phyloP scores from a whole-genome alignment of 805 yeast genomes.

The Isabelozyma rhagii region DNA sequence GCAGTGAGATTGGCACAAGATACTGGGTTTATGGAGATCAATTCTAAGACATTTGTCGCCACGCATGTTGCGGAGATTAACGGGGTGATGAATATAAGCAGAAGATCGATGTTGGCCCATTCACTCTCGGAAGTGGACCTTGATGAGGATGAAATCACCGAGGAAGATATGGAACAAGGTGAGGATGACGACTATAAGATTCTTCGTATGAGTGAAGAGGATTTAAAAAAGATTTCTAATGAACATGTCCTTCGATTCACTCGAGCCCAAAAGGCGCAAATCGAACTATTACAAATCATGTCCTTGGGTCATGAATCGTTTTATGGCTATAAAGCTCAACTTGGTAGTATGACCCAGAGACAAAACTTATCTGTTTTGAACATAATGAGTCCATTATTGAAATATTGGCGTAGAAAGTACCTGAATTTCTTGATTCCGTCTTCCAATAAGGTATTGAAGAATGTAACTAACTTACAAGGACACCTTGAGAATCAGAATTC shows the following conservation, averaged over 20 bases:
- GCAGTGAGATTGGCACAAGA: slow-evolving; percentile 86
- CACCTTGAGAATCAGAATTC: slow-evolving; percentile 26
- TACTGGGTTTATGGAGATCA: slow-evolving; percentile 72
- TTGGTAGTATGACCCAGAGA: slow-evolving; percentile 49
- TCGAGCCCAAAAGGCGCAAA: slow-evolving; percentile 64
- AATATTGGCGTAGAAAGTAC: slow-evolving; percentile 73
- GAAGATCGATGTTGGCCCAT: slow-evolving; percentile 73
- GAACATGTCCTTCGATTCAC: slow-evolving; percentile 50
- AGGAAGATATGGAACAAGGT: slow-evolving; percentile 26
- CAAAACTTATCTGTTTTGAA: slow-evolving; percentile 71
- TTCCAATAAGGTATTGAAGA: slow-evolving; percentile 34
- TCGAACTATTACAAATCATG: slow-evolving; percentile 75
- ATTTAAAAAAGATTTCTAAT: slow-evolving; percentile 18
- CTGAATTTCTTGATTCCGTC: slow-evolving; percentile 51
- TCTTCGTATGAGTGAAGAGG: slow-evolving; percentile 32
- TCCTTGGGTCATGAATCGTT: slow-evolving; percentile 81
- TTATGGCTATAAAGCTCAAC: slow-evolving; percentile 62
- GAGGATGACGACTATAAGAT: slow-evolving; percentile 24
- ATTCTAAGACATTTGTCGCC: slow-evolving; percentile 73
- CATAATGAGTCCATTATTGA: slow-evolving; percentile 72
- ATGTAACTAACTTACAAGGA: slow-evolving; percentile 17
- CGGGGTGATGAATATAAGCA: slow-evolving; percentile 76
- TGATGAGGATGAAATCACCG: slow-evolving; percentile 38
- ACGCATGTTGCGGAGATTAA: slow-evolving; percentile 82
- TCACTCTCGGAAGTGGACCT: slow-evolving; percentile 66